Evolutionary conservation across 2,329 filamentous ascomycete species (phyloP), one percentile per base, ranked within the genome.

Genomic region (Rutstroemia sp.): DNA sequence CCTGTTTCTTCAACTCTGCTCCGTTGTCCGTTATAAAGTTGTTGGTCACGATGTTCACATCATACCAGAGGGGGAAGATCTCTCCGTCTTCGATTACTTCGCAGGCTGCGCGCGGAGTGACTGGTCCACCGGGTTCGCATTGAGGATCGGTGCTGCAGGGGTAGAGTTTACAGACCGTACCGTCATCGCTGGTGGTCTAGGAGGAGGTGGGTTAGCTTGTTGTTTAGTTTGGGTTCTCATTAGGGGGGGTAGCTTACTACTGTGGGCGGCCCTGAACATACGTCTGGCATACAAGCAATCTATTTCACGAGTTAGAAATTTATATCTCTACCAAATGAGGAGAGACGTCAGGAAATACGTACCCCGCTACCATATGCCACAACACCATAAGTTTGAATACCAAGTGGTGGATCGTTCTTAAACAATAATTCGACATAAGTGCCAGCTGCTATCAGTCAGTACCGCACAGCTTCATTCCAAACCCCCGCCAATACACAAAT

Each of bases 321-420:
- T 19, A 27, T 23, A 4, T 12, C 14, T 21, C n/a, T 47, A 19
- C n/a, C 8, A 42, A 3, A 6, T 19, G 4, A 19, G 14, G 9
- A 42, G 39, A 1, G 9, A 3, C n/a, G 2, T 18, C 18, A 2
- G 45, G 16, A 47, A 30, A 23, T 21, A 47, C 45, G 27, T 30
- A 47, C 45, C 9, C 45, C 45, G 12, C 45, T 52, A 39, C 21
- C 25, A 18, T 41, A 38, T 5, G 41, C 38, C 19, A 30, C 18
- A 52, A 52, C 50, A 27, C 50, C 50, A 21, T 52, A 41, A 18
- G 50, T 45, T 45, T 52, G 50, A 30, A 27, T 23, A 52, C 49
- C 49, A 21, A 52, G 49, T 19, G 45, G 45, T 8, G 45, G 45
- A 23, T 39, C 38, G 27, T 39, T 21, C 16, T 19, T 52, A 39